phyloP scores from a whole-genome alignment of 768 basidiomycete species.

The Nidula microcarpa region DNA sequence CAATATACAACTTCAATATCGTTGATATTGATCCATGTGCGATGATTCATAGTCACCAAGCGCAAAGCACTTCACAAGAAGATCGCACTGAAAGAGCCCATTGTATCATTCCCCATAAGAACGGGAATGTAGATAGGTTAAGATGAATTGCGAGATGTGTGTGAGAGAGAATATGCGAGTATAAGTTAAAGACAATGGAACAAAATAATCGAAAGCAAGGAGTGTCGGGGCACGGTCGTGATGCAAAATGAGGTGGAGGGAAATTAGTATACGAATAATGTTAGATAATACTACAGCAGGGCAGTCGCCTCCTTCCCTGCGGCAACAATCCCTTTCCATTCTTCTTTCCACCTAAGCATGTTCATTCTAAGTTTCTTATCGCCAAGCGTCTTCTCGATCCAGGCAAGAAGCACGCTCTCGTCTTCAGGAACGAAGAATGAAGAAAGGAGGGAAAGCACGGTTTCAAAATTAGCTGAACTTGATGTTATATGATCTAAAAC shows the following conservation, averaged over 20 bases:
- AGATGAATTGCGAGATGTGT: neutral
- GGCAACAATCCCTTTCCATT: constrained; percentile 74
- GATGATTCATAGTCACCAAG: too few relatives aligned
- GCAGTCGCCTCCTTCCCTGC: constrained; percentile 59
- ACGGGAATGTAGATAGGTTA: neutral
- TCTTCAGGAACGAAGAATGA: constrained; percentile 94
- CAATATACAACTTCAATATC: too few relatives aligned
- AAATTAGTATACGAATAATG: constrained; percentile 3
- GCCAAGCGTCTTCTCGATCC: constrained; percentile 65
- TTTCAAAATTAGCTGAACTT: constrained; percentile 82
- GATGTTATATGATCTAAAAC: constrained; percentile 78
- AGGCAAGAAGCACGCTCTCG: constrained; percentile 76
- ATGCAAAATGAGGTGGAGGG: neutral
- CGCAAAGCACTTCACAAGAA: too few relatives aligned
- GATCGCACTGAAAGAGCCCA: too few relatives aligned
- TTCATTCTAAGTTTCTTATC: constrained; percentile 64
- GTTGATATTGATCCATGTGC: too few relatives aligned
- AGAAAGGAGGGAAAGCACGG: constrained; percentile 83
- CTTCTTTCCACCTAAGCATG: constrained; percentile 74
- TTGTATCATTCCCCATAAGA: too few relatives aligned
- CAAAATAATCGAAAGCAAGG: neutral
- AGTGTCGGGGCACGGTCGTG: neutral
- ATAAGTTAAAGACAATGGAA: neutral
- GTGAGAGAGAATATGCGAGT: neutral
- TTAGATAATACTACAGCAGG: constrained; percentile 39